These are phyloP conservation scores for Phragmites australis DNA, from an alignment of 176 grass and related monocot species.

Conservation along the genomic window DNA sequence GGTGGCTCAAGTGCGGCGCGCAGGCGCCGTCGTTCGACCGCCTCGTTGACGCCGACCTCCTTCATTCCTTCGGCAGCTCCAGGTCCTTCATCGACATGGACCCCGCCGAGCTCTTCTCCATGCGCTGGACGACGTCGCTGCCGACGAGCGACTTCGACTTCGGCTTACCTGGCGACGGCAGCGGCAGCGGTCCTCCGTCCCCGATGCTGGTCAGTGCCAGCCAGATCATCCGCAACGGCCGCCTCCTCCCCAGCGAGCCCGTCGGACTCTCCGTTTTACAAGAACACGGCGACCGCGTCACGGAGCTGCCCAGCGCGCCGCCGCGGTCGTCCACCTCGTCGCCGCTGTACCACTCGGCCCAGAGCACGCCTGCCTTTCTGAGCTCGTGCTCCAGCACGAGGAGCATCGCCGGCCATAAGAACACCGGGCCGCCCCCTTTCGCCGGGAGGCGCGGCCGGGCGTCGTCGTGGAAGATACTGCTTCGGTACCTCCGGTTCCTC, in stretches of 20 bases:
- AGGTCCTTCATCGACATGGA: conserved; percentile 86
- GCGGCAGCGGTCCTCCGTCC: background rate
- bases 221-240: conserved; percentile 58
- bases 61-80: conserved; percentile 41
- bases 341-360: conserved; percentile 61
- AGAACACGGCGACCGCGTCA: background rate
- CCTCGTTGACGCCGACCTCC: conserved; percentile 22
- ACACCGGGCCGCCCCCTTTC: background rate
- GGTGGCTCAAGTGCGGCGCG: conserved; percentile 35
- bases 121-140: conserved; percentile 64
- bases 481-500: conserved; percentile 75
- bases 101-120: conserved; percentile 65
- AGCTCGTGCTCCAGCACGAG: conserved; percentile 35
- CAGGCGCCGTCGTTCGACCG: conserved; percentile 8
- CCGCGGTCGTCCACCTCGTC: conserved; percentile 37
- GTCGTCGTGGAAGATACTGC: conserved; percentile 68
- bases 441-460: conserved; percentile 5
- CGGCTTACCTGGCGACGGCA: background rate
- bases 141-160: conserved; percentile 47
- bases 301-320: background rate
- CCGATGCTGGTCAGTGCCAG: conserved; percentile 45
- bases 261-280: background rate
- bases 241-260: conserved; percentile 43
- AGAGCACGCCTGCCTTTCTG: conserved; percentile 58
- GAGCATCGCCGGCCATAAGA: background rate